Conservation (phyloP, 1,139 yeast species). For the Yamadazyma friedrichii region DNA sequence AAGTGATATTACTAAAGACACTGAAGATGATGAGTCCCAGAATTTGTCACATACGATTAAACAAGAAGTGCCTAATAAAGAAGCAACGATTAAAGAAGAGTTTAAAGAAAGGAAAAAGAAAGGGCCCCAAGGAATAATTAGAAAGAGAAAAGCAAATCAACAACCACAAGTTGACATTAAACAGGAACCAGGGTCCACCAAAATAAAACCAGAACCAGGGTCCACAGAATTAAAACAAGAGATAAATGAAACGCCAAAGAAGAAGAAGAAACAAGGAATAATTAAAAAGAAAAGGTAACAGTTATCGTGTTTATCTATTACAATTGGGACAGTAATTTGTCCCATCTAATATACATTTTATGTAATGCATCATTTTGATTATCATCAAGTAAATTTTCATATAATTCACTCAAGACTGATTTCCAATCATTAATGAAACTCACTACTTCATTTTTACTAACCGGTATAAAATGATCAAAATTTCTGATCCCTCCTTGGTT, state of each 20-base stretch:
- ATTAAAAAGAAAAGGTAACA: slow-evolving; percentile 12
- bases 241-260: neutral
- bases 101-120: neutral
- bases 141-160: neutral
- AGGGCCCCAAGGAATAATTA: slow-evolving; percentile 2
- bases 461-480: neutral
- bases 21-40: slow-evolving; percentile 1
- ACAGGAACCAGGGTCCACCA: too few species aligned
- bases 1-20: neutral
- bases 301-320: neutral
- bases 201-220: too few species aligned
- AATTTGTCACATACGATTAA: neutral
- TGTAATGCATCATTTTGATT: slow-evolving; percentile 39
- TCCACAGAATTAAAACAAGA: slow-evolving; percentile 3
- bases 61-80: neutral
- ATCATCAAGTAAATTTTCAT: slow-evolving; percentile 34
- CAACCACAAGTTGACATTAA: slow-evolving; percentile 2
- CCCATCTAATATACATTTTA: slow-evolving; percentile 43
- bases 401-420: slow-evolving; percentile 39
- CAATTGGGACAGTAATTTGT: slow-evolving; percentile 6
- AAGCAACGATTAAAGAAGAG: too few species aligned
- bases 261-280: slow-evolving; percentile 14
- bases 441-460: slow-evolving; percentile 11
- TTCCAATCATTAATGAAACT: slow-evolving; percentile 48
- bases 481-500: neutral